Evolutionary conservation across 1,284 basidiomycete genomes (phyloP), one percentile per base, ranked within the genome.

Genomic region (Fomes fomentarius): DNA sequence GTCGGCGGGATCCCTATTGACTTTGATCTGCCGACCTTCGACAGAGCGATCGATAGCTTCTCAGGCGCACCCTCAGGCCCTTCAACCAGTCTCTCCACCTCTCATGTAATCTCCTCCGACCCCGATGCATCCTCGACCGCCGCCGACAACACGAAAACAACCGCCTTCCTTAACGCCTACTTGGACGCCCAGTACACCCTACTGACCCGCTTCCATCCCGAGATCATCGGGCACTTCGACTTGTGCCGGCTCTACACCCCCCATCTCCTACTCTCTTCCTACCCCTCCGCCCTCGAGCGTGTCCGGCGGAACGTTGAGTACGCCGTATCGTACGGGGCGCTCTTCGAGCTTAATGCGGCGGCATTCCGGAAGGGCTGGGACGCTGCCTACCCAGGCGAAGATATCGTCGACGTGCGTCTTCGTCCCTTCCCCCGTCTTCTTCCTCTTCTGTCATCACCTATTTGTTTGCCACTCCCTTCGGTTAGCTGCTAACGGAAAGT

Each of bases 261-360:
- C 1, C 59, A 71, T 17, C 67, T 90, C 42, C 69, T 68, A 5
- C 77, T 94, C 50, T 62, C 67, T 24, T 74, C 78, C 26, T 84
- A 81, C 65, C 79, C 84, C 21, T 64, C 65, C 0, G 87, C 88
- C 9, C 89, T 84, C 82, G 69, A 75, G 30, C 86, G 84, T 66
- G 74, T 95, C 26, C 76, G 83, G 66, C 75, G 94, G 56, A 99
- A 99, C 69, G 75, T 99, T 54, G 66, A 70, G 24, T 89, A 77
- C 55, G 95, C 88, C 0, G 77, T 89, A 9, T 74, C 67, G 17
- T 98, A 98, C 70, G 96, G 96, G 0, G 96, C 93, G 4, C 71
- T 98, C 52, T 98, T 99, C 68, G 96, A 99, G 72, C 77, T 93
- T 49, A 98, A 97, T 67, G 89, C 94, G 11, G 93, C 97, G 6